Evolutionary conservation across 202 grass and related monocot species (phyloP).

Genomic region (Panicum virgatum): DNA sequence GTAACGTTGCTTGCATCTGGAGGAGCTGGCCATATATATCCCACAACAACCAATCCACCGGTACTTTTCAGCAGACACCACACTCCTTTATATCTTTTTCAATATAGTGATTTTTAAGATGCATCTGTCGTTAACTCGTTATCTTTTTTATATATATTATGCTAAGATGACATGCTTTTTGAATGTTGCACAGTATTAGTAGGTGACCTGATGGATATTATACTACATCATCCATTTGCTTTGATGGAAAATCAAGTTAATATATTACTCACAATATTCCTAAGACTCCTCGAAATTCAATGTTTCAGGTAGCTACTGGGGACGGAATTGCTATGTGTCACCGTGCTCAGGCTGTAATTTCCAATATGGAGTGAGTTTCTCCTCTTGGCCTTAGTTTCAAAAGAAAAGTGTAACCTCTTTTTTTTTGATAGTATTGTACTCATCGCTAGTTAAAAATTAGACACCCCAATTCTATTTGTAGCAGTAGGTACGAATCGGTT

Average conservation of each 20-base stretch:
- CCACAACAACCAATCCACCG: conserved; percentile 87
- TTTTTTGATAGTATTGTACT: no score
- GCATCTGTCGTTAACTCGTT: neutral
- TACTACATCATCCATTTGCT: neutral
- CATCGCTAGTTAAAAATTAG: neutral
- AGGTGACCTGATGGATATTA: neutral
- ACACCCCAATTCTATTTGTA: neutral
- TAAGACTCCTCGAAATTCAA: conserved; percentile 22
- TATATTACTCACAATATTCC: conserved; percentile 25
- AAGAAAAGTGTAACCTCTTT: no score
- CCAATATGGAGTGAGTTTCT: conserved; percentile 99
- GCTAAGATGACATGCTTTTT: neutral
- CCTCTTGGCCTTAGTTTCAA: neutral
- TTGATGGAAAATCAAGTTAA: conserved; percentile 14
- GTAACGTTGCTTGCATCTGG: conserved; percentile 93
- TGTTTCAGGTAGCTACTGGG: conserved; percentile 86
- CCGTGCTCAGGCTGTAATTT: conserved; percentile 93
- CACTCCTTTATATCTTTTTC: conserved; percentile 28
- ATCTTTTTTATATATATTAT: conserved; percentile 8
- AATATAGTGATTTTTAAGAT: conserved; percentile 9
- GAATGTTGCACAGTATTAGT: neutral
- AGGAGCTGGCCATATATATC: conserved; percentile 96
- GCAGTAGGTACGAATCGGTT: neutral
- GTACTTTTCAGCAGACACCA: conserved; percentile 41
- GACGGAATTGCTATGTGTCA: conserved; percentile 96